Evolutionary conservation across 2,329 filamentous ascomycete species (phyloP).

Genomic region (Neofusicoccum parvum): DNA sequence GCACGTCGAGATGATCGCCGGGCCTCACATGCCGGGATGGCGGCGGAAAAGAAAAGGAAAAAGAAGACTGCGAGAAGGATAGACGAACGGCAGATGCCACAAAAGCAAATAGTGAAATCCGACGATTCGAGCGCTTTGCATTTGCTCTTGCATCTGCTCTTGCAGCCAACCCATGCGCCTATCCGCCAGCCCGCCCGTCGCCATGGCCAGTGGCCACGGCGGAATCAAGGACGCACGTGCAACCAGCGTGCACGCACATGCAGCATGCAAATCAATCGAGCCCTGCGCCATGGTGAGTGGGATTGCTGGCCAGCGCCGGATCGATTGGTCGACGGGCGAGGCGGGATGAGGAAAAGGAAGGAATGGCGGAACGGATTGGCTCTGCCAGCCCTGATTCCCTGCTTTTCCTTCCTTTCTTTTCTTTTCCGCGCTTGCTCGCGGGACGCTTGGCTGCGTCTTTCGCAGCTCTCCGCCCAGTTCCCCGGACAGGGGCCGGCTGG

Average conservation of each 20-base stretch:
- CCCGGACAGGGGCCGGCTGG: too few species aligned
- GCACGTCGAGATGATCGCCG: not conserved
- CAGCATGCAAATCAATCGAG: not conserved
- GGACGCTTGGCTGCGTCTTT: too few species aligned
- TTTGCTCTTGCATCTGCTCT: not conserved
- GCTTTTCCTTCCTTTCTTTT: too few species aligned
- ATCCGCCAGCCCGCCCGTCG: not conserved
- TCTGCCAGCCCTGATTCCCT: too few species aligned
- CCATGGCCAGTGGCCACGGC: not conserved
- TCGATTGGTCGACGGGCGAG: too few species aligned
- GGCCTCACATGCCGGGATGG: not conserved
- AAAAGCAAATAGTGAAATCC: not conserved
- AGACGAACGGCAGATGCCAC: not conserved
- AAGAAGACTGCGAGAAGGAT: not conserved
- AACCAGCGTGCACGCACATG: too few species aligned
- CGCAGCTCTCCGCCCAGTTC: too few species aligned
- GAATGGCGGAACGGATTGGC: too few species aligned
- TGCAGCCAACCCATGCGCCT: not conserved
- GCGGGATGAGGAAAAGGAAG: too few species aligned
- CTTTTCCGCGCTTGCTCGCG: too few species aligned
- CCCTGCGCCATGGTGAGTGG: not conserved
- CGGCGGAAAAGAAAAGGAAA: not conserved
- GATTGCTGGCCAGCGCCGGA: too few species aligned
- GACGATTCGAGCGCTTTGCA: not conserved
- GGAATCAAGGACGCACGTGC: not conserved